These are phyloP conservation scores for Eimeria maxima DNA, from an alignment of 169 alveolate genomes.

Conservation along the genomic window DNA sequence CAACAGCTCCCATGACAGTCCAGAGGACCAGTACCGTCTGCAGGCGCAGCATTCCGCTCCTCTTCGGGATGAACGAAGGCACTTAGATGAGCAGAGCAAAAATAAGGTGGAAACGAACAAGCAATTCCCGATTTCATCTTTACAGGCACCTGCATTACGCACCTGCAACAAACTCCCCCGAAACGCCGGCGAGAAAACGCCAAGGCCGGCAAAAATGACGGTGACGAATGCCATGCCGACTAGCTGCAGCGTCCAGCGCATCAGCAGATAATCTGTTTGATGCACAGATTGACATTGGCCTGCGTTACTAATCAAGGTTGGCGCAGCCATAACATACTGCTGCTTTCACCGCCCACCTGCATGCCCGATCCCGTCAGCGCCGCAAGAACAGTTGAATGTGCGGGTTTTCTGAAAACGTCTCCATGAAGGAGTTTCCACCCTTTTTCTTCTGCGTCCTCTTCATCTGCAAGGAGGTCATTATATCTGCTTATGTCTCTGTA, in stretches of 20 bases:
- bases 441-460: conserved; percentile 91
- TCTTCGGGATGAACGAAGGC: not conserved
- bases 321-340: no score
- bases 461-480: conserved; percentile 89
- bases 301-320: not conserved
- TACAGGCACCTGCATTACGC: not conserved
- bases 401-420: conserved; percentile 95
- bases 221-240: conserved; percentile 90
- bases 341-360: conserved; percentile 77
- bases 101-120: not conserved
- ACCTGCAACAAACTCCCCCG: conserved; percentile 89
- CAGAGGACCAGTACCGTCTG: conserved; percentile 93
- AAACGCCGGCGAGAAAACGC: conserved; percentile 90
- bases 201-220: conserved; percentile 89
- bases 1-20: conserved; percentile 92
- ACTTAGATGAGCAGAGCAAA: not conserved
- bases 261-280: not conserved
- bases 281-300: not conserved
- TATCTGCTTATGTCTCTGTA: conserved; percentile 92
- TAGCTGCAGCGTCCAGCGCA: conserved; percentile 79
- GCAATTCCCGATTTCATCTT: not conserved
- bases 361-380: conserved; percentile 93
- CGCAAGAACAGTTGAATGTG: conserved; percentile 89
- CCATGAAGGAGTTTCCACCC: conserved; percentile 96
- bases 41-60: not conserved